Evolutionary conservation across 2,329 filamentous ascomycete species (phyloP), one percentile per base, ranked within the genome.

Genomic region (Trichoderma sp.): DNA sequence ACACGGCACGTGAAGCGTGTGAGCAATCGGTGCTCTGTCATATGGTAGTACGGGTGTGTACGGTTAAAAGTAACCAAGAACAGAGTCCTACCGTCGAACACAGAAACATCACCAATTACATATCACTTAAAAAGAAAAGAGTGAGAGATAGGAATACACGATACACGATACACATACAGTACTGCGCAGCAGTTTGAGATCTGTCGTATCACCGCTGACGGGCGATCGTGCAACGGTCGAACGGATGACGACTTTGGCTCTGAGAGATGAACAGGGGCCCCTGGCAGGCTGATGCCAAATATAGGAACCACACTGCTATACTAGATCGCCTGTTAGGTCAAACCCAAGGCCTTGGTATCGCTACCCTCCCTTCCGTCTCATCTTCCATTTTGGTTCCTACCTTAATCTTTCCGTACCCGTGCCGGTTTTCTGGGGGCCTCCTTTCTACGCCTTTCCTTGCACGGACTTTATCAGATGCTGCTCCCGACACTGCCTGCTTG

Each of bases 341-440:
- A 70, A 66, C 57, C 68, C 68, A 70, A 52, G 63, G 68, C 63
- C 68, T 70, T 68, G 68, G 68, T 70, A 70, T 57, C 63, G 59
- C 68, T 70, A 68, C 68, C 68, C 68, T 70, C 68, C 68, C 55
- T 68, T 52, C 63, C 68, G 37, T 59, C 31, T 69, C 24, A 56
- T 68, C 66, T 62, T 35, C 66, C 57, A 61, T 47, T 43, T 49
- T 62, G 66, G 49, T 35, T 61, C 57, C 58, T 63, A 61, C 65
- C 65, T 68, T 60, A 55, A 60, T 68, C 56, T 68, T 61, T 59
- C 27, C 55, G 19, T 58, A 49, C 55, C 66, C 58, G 40, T 55
- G 35, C 66, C 58, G 47, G 59, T 31, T 43, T 55, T 58, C 66
- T 62, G 66, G 57, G 43, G 57, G 65, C 63, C 40, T 55, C 24